Percentiles rank a stretch among this genome's conserved stretches.
Evolutionary conservation across 2,329 filamentous ascomycete genomes (phyloP).

Genomic region (Apiospora kogelbergensis): DNA sequence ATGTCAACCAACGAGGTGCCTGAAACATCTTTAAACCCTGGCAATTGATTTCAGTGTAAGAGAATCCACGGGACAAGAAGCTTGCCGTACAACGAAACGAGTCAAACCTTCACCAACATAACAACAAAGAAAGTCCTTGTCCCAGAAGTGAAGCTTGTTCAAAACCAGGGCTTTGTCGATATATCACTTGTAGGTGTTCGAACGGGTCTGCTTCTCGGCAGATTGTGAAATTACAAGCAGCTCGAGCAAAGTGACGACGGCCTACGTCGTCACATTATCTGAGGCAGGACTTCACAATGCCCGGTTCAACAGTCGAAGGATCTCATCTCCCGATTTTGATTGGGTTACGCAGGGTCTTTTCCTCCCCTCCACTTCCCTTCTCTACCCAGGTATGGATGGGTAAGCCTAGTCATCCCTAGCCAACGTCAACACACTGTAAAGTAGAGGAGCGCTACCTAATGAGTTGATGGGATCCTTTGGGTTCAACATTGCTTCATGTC

Average conservation of each 20-base stretch:
- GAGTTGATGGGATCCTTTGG: slow-evolving; percentile 4
- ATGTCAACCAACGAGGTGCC: slow-evolving; percentile 7
- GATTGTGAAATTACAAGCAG: background rate
- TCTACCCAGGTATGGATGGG: background rate
- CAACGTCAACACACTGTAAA: background rate
- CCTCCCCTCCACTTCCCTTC: background rate
- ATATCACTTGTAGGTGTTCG: background rate
- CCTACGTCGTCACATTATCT: background rate
- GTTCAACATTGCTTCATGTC: background rate
- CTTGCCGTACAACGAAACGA: slow-evolving; percentile 6
- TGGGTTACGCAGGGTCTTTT: background rate
- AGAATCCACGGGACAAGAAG: background rate
- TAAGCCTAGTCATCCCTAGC: background rate
- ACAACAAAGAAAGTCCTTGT: background rate
- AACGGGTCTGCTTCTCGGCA: background rate
- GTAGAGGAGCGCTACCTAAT: background rate
- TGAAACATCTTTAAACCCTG: slow-evolving; percentile 10
- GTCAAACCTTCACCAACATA: background rate
- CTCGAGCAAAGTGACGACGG: background rate
- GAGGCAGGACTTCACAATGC: background rate
- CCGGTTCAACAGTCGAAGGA: background rate
- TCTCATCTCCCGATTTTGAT: background rate
- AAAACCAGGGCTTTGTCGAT: background rate
- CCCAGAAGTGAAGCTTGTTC: background rate
- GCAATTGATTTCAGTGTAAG: background rate